Conservation (phyloP, 176 grass and related monocot species). For the Bonia amplexicaulis region DNA sequence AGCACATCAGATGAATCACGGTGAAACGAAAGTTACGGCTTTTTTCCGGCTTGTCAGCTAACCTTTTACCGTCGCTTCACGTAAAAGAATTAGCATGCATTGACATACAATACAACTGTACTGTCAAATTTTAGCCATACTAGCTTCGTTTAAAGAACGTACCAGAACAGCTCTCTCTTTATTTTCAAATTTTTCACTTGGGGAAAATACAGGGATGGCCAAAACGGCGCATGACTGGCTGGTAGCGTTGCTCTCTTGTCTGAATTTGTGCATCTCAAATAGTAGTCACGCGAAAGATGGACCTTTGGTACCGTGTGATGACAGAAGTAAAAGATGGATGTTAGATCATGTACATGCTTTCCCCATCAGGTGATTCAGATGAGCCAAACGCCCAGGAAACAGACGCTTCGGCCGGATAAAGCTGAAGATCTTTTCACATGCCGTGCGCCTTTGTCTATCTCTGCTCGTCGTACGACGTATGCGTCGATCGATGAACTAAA, state of each 20-base stretch:
- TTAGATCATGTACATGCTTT: constrained; percentile 9
- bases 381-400: not conserved
- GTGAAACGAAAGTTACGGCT: too few relatives aligned
- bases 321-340: not conserved
- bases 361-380: constrained; percentile 5
- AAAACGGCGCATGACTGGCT: too few relatives aligned
- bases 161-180: too few relatives aligned
- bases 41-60: too few relatives aligned
- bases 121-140: too few relatives aligned
- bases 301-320: not conserved
- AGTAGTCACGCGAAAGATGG: not conserved
- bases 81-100: too few relatives aligned
- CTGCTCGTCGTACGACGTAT: not conserved
- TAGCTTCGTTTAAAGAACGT: too few relatives aligned
- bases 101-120: too few relatives aligned
- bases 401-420: constrained; percentile 1
- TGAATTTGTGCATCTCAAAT: not conserved
- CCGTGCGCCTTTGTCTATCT: not conserved
- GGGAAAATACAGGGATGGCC: too few relatives aligned
- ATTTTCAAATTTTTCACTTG: too few relatives aligned
- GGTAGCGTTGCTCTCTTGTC: not conserved
- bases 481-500: not conserved
- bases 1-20: too few relatives aligned
- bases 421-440: constrained; percentile 22
- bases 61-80: too few relatives aligned